Evolutionary conservation across 2,329 filamentous ascomycete genomes (phyloP).

Genomic region (Penicillium sclerotiorum): DNA sequence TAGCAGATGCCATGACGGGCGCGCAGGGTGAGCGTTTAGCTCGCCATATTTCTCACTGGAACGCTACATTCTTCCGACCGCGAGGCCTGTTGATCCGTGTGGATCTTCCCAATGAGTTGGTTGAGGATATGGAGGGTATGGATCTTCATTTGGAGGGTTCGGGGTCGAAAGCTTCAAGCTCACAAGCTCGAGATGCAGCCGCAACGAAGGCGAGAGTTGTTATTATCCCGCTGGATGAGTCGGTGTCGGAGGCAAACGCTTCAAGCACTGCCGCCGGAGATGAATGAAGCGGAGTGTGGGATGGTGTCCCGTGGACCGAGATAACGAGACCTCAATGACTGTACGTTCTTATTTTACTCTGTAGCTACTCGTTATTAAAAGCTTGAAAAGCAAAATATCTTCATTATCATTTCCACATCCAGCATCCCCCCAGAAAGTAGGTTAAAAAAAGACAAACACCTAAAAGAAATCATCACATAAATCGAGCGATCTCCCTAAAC

Average conservation of each 20-base stretch:
- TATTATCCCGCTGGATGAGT: conserved; percentile 26
- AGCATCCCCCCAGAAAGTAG: too few species aligned
- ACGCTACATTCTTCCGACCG: conserved; percentile 32
- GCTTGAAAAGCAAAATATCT: too few species aligned
- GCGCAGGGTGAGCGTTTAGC: conserved; percentile 14
- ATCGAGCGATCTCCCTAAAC: conserved; percentile 2
- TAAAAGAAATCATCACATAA: background rate
- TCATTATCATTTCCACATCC: too few species aligned
- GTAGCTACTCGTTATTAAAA: too few species aligned
- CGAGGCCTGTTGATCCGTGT: conserved; percentile 33
- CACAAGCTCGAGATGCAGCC: conserved; percentile 17
- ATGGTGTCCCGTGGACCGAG: background rate
- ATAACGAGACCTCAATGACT: background rate
- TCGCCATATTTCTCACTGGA: conserved; percentile 30
- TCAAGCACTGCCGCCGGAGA: background rate
- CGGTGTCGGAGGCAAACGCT: background rate
- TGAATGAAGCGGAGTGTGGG: background rate
- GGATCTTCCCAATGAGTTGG: conserved; percentile 32
- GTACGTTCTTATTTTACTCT: too few species aligned
- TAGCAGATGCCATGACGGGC: conserved; percentile 25
- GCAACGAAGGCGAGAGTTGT: conserved; percentile 31
- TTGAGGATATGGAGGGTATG: conserved; percentile 28
- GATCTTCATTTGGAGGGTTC: conserved; percentile 15
- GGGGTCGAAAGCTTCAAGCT: background rate
- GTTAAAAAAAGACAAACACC: background rate